Evolutionary conservation across 768 basidiomycete species (phyloP).

Genomic region (Russula lepida): DNA sequence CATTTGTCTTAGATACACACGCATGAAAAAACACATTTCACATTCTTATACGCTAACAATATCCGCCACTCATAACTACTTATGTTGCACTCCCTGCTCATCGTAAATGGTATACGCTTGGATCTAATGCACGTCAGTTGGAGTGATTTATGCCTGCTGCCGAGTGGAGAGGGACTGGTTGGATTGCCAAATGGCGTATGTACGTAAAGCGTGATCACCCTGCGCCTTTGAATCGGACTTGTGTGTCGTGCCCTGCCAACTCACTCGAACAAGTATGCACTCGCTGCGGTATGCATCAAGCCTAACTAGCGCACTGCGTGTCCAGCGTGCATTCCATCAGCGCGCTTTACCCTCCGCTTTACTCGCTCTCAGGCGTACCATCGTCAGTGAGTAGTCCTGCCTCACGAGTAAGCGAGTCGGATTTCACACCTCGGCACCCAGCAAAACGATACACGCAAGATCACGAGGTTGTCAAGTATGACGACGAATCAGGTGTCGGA

Average conservation of each 20-base stretch:
- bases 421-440: slow-evolving; percentile 25
- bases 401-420: not conserved
- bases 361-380: slow-evolving; percentile 36
- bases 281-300: slow-evolving; percentile 28
- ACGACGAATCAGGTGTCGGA: slow-evolving; percentile 68
- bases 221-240: no score
- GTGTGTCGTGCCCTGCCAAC: not conserved
- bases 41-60: slow-evolving; percentile 4
- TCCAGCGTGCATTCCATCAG: slow-evolving; percentile 22
- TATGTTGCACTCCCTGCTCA: not conserved
- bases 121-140: slow-evolving; percentile 4
- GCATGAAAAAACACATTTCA: not conserved
- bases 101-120: slow-evolving; percentile 7
- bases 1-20: not conserved
- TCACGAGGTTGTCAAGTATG: slow-evolving; percentile 80
- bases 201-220: slow-evolving; percentile 4
- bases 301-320: slow-evolving; percentile 22
- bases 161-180: no score
- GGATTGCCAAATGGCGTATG: no score
- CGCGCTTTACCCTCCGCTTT: slow-evolving; percentile 24
- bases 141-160: not conserved
- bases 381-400: slow-evolving; percentile 44
- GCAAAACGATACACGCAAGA: slow-evolving; percentile 78
- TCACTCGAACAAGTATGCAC: slow-evolving; percentile 10
- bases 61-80: slow-evolving; percentile 8